Conservation (phyloP, 2,329 filamentous ascomycete genomes). For the Hypocrella siamensis region DNA sequence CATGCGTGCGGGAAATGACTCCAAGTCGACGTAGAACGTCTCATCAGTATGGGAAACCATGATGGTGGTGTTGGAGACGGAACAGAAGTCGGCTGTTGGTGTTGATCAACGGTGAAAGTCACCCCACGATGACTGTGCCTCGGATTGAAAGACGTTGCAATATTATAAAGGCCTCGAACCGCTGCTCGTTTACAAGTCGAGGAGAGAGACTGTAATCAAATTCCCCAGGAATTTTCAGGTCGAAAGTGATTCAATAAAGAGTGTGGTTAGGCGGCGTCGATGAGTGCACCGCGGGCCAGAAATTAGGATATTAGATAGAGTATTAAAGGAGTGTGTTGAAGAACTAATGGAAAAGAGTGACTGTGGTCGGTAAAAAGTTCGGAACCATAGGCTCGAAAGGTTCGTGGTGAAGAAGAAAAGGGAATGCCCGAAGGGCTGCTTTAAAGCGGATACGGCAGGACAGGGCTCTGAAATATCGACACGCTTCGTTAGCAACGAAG, state of each 20-base stretch:
- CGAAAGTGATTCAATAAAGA: slow-evolving; percentile 25
- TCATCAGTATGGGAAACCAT: slow-evolving; percentile 31
- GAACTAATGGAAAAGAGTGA: slow-evolving; percentile 38
- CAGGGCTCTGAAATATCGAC: slow-evolving; percentile 21
- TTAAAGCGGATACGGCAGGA: slow-evolving; percentile 27
- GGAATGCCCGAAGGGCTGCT: slow-evolving; percentile 29
- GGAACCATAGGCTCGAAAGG: slow-evolving; percentile 23
- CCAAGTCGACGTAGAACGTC: slow-evolving; percentile 40
- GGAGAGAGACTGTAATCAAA: slow-evolving; percentile 29
- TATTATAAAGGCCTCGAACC: slow-evolving; percentile 8
- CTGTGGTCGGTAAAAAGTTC: slow-evolving; percentile 33
- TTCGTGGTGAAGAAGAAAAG: slow-evolving; percentile 18
- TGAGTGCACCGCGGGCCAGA: slow-evolving; percentile 24
- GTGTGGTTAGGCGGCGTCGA: slow-evolving; percentile 11
- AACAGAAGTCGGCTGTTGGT: slow-evolving; percentile 6
- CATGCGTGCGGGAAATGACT: slow-evolving; percentile 36
- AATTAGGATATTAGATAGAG: slow-evolving; percentile 37
- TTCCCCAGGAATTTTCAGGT: slow-evolving; percentile 37
- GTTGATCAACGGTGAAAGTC: neutral
- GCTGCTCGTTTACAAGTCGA: slow-evolving; percentile 15
- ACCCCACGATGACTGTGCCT: slow-evolving; percentile 1
- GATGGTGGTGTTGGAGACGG: slow-evolving; percentile 12
- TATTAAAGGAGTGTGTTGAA: slow-evolving; percentile 44
- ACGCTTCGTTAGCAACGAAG: slow-evolving; percentile 16
- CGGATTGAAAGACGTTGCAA: slow-evolving; percentile 4